Base-by-base conservation (phyloP, 2,329 filamentous ascomycete genomes). In the Periglandula ipomoeae region DNA sequence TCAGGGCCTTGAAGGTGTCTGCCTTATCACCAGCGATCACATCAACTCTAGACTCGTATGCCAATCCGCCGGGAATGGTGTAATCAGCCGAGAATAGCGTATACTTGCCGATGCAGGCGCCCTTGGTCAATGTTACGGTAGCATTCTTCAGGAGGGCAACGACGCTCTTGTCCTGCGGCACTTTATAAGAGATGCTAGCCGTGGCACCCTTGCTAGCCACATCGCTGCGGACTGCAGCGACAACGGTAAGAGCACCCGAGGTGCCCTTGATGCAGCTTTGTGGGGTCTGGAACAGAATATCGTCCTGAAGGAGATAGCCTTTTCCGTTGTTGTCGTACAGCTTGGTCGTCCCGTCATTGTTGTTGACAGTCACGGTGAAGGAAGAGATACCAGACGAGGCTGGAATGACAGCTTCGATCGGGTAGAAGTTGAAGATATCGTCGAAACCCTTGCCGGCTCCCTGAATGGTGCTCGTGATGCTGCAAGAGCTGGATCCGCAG, bases 381-480 rank as follows among this genome's bases (percentile, higher is more conserved):
- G 82, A 73, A 37, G 83, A 74, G 64, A 87, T 78, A 53, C 84
- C 72, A 49, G 76, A 68, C 50, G 76, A 65, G 55, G 79, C 68
- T 52, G 77, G 61, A 56, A 89, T 74, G 49, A 76, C 64, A 24
- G 60, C 55, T n/a, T 63, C 55, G 34, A 75, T 63, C n/a, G 70
- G 72, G 54, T 69, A 75, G 62, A 78, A 79, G 47, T 69, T 67
- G 58, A 83, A 84, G 8, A 65, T 75, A 51, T 84, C 78, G 57
- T 84, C 80, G 47, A 83, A 78, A 2, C 80, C 80, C 38, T 66
- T 64, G 4, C 72, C 70, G 22, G 70, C 66, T 3, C 77, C 78
- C 39, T 70, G 68, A n/a, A 70, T 53, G 4, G 62, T 67, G 17
- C 73, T 65, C 2, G 65, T 67, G 46, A 75, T 72, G n/a, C 66